phyloP scores from a whole-genome alignment of 2,329 filamentous ascomycete species.

The Paracoccidioides lutzii region DNA sequence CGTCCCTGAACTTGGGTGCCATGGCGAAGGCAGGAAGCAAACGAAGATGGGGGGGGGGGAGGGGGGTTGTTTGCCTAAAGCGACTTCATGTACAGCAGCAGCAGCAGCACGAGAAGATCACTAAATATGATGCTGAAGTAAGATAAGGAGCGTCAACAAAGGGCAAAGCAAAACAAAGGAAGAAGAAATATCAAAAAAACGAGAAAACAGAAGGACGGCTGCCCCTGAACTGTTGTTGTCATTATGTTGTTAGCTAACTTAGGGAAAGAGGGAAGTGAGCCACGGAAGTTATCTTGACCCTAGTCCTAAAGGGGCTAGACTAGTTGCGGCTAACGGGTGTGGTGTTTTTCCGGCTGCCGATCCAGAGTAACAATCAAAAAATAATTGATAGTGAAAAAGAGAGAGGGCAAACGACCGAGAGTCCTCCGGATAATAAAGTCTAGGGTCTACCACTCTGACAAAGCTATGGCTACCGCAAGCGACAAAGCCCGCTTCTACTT shows the following conservation, averaged over 20 bases:
- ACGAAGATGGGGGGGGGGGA: slow-evolving; percentile 6
- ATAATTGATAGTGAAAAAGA: too few species aligned
- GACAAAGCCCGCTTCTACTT: slow-evolving; percentile 94
- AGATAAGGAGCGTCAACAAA: slow-evolving; percentile 10
- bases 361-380: too few species aligned
- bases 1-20: slow-evolving; percentile 50
- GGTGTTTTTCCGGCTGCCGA: background rate
- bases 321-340: too few species aligned
- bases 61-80: background rate
- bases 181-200: background rate
- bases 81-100: background rate
- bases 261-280: too few species aligned
- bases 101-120: slow-evolving; percentile 9
- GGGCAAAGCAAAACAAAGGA: background rate
- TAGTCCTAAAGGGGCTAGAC: too few species aligned
- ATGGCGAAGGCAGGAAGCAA: slow-evolving; percentile 30
- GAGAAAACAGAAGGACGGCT: background rate
- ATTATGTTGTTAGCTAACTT: too few species aligned
- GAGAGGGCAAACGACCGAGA: too few species aligned
- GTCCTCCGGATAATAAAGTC: background rate
- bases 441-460: background rate
- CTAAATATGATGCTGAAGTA: slow-evolving; percentile 13
- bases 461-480: slow-evolving; percentile 62
- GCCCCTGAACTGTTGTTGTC: background rate
- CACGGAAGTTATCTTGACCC: too few species aligned